Evolutionary conservation across 2,329 filamentous ascomycete genomes (phyloP), one percentile per base, ranked within the genome.

Genomic region (Cladosporium sp.): DNA sequence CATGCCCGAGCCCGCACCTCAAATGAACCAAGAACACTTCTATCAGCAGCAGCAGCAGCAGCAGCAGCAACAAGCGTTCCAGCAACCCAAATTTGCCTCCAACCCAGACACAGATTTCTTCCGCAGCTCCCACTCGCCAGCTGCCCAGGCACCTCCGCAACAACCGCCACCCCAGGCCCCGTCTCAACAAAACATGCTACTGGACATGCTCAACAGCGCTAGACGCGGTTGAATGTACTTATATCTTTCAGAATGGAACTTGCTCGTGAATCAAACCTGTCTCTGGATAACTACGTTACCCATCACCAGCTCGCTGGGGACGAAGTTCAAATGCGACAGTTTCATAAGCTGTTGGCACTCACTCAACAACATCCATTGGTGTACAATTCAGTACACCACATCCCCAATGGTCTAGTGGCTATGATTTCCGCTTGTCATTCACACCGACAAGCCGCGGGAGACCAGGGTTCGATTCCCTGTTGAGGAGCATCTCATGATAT

Each of bases 171-270:
- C 51, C 44, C 55, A 60, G 5, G 34, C 32, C 30, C 67, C 67
- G n/a, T 51, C 67, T 41, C 68, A 72, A 60, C 71, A 69, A 57
- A 71, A 72, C 52, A 66, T 67, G 21, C 66, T 75, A 15, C 67
- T 75, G 5, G 68, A 72, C 52, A 65, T 76, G 38, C 74, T 76
- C 69, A 74, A 75, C 60, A 71, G 71, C 34, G 64, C 64, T 21
- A 52, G 61, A 63, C 64, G 64, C 15, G 64, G 64, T 47, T 58
- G 65, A 64, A 34, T 47, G 14, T 47, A 47, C n/a, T 6, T 21
- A 11, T 5, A 24, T 21, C 8, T 47, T 4, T 21, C n/a, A 0
- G n/a, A 47, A 21, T 21, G 10, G n/a, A 21, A 32, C 30, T 32
- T 32, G 5, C 30, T 32, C 30, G 30, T 32, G 30, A 32, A 32